phyloP scores from a whole-genome alignment of 768 basidiomycete genomes.

The Mycena rosella region DNA sequence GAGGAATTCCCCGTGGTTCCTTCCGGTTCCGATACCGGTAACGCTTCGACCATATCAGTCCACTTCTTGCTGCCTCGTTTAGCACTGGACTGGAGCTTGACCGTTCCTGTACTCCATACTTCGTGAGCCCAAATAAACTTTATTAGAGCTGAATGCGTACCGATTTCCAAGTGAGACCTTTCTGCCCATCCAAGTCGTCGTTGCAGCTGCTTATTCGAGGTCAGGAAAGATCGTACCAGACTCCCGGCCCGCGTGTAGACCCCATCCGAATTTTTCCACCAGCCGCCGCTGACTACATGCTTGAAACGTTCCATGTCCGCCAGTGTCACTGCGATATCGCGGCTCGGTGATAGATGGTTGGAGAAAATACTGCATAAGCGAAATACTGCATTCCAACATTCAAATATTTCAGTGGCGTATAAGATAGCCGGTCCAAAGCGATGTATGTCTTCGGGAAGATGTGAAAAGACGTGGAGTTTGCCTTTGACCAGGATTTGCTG shows the following conservation, averaged over 20 bases:
- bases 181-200: slow-evolving; percentile 32
- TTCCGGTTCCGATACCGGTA: neutral
- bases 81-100: neutral
- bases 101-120: no score
- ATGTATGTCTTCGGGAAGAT: neutral
- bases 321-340: slow-evolving; percentile 7
- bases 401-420: slow-evolving; percentile 8
- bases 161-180: neutral
- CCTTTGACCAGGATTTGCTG: slow-evolving; percentile 35
- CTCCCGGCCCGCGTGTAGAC: slow-evolving; percentile 7
- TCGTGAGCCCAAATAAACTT: no score
- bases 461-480: slow-evolving; percentile 5
- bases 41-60: neutral
- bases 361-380: slow-evolving; percentile 10
- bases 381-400: slow-evolving; percentile 23
- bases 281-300: slow-evolving; percentile 21
- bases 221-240: slow-evolving; percentile 16
- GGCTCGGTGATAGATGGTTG: slow-evolving; percentile 8
- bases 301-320: slow-evolving; percentile 23
- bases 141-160: no score
- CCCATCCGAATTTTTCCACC: neutral
- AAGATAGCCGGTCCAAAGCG: slow-evolving; percentile 9
- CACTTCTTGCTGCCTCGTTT: neutral
- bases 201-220: slow-evolving; percentile 21
- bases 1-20: neutral